These are phyloP conservation scores for Metahyphopichia silvanorum DNA, from an alignment of 805 yeast species.

Conservation along the genomic window DNA sequence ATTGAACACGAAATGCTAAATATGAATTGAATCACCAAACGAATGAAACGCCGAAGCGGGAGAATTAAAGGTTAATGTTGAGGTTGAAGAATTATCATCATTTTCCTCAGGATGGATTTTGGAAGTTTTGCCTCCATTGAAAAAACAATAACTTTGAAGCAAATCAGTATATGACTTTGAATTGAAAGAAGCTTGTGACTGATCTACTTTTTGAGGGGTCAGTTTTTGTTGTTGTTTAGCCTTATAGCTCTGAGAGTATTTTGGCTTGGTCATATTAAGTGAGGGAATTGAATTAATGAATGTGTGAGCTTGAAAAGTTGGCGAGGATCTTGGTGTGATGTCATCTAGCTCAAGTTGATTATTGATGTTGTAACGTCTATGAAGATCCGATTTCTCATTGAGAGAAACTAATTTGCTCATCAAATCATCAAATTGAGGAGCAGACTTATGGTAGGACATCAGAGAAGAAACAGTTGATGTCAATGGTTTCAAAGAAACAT, in stretches of 20 bases:
- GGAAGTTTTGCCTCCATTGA: slow-evolving; percentile 16
- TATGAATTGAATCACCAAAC: slow-evolving; percentile 30
- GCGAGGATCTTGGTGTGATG: slow-evolving; percentile 5
- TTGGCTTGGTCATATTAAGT: slow-evolving; percentile 9
- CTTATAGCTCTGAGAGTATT: slow-evolving; percentile 27
- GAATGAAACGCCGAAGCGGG: slow-evolving; percentile 33
- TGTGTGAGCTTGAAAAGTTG: slow-evolving; percentile 10
- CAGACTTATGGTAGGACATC: slow-evolving; percentile 5
- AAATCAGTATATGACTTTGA: slow-evolving; percentile 30
- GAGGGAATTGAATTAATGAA: slow-evolving; percentile 16
- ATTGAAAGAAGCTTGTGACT: slow-evolving; percentile 10
- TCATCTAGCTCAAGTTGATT: slow-evolving; percentile 7
- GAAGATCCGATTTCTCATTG: slow-evolving; percentile 11
- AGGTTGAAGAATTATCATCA: slow-evolving; percentile 1
- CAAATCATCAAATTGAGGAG: slow-evolving; percentile 14
- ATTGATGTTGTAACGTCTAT: slow-evolving; percentile 15
- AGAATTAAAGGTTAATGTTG: slow-evolving; percentile 12
- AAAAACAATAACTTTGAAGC: slow-evolving; percentile 34
- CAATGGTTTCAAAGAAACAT: slow-evolving; percentile 28
- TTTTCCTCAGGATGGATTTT: slow-evolving; percentile 6
- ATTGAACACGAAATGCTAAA: slow-evolving; percentile 10
- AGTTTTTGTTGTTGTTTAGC: slow-evolving; percentile 10
- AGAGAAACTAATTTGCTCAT: slow-evolving; percentile 11
- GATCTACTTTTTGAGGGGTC: background rate
- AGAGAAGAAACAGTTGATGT: background rate